These are phyloP conservation scores for Xylariaceae sp. DNA, from an alignment of 2,329 filamentous ascomycete genomes.

Conservation along the genomic window DNA sequence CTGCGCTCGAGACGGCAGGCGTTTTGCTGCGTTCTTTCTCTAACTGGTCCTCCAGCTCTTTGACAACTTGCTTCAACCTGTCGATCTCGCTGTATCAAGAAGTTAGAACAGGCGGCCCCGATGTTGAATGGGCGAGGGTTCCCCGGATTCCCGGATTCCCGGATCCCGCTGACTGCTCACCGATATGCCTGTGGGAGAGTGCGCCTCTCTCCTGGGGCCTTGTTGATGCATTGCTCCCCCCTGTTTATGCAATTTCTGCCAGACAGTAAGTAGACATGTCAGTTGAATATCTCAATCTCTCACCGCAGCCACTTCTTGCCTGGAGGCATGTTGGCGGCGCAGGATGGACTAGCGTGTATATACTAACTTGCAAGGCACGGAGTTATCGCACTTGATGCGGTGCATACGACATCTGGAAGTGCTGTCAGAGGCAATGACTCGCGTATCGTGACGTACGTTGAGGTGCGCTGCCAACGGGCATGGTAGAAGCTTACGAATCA, in stretches of 20 bases:
- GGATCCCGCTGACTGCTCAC: constrained; percentile 14
- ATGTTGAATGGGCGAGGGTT: too few species aligned
- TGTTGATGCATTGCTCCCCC: constrained; percentile 33
- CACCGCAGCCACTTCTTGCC: neutral
- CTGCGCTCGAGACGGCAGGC: constrained; percentile 1
- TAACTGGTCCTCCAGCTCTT: constrained; percentile 30
- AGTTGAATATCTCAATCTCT: neutral
- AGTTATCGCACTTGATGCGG: constrained; percentile 38
- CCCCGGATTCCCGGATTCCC: too few species aligned
- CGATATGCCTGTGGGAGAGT: constrained; percentile 28
- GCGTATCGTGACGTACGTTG: too few species aligned
- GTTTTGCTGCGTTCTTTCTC: constrained; percentile 11
- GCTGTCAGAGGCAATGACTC: constrained; percentile 7
- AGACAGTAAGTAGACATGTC: constrained; percentile 2
- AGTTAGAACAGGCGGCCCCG: constrained; percentile 2
- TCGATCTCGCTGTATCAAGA: constrained; percentile 30
- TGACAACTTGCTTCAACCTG: constrained; percentile 29
- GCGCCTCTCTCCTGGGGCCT: constrained; percentile 28
- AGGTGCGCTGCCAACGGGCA: too few species aligned
- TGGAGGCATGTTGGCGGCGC: too few species aligned
- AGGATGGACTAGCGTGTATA: too few species aligned
- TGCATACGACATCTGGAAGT: constrained; percentile 33
- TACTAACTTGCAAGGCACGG: constrained; percentile 32
- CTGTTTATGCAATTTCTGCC: constrained; percentile 33
- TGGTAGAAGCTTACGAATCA: constrained; percentile 32